Evolutionary conservation across 2,329 filamentous ascomycete species (phyloP), one percentile per base, ranked within the genome.

Genomic region (Elsinoe ampelina): DNA sequence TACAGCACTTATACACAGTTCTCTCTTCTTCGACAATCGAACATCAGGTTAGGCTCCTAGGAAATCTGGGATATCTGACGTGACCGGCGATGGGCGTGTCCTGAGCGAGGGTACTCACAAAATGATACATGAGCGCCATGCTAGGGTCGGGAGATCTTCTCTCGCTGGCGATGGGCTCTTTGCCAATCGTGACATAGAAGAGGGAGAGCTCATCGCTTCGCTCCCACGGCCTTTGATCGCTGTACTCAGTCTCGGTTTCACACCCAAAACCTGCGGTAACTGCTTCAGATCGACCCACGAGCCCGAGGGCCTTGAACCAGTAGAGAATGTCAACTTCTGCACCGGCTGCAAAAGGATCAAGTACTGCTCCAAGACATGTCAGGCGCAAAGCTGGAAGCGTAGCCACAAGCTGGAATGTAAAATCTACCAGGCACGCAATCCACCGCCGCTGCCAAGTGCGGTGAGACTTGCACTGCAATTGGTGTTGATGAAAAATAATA

Each of bases 361-460:
- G 61, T 85, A 84, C 65, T 85, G 82, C 66, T 54, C 43, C 35
- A 58, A 84, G 79, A 69, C 64, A 26, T 86, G 82, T 65, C 82
- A 86, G 70, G 69, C 72, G 42, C 73, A 75, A 62, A 76, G 81
- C 22, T 86, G 82, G 82, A 78, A 75, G 54, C 71, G 74, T 15
- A 72, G 73, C 8, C 82, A 86, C 69, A 82, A 81, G 56, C 68
- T 77, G 58, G 81, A 84, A 67, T 86, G 82, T 63, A 73, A 76
- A 26, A 72, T 79, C 5, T 77, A 79, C 54, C 71, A 80, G 34
- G 15, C 10, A 17, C 26, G 45, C 3, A 59, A 60, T 15, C 63
- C 66, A 34, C 70, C 67, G 51, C 65, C 69, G 36, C 68, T 84
- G 2, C 82, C 81, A 0, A 80, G 76, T 60, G 76, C 77, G 39